phyloP scores from a whole-genome alignment of 2,329 filamentous ascomycete species.

The Fusarium sp. region DNA sequence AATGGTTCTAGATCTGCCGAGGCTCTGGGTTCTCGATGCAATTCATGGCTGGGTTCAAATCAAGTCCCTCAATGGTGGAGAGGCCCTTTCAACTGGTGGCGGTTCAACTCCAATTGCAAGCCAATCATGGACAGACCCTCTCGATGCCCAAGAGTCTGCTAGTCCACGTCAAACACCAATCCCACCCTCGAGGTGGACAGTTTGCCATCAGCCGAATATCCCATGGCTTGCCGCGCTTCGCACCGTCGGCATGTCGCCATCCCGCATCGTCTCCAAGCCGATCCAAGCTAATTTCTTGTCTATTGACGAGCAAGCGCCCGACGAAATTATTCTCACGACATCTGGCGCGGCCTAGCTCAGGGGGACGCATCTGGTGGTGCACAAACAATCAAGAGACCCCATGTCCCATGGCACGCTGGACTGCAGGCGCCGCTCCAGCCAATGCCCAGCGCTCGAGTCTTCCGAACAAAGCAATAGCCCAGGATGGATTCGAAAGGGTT shows the following conservation, averaged over 20 bases:
- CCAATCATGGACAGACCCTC: neutral
- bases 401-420: constrained; percentile 31
- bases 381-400: constrained; percentile 13
- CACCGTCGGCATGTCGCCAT: constrained; percentile 38
- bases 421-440: constrained; percentile 9
- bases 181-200: neutral
- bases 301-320: constrained; percentile 31
- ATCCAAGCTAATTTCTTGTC: constrained; percentile 31
- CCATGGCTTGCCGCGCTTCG: constrained; percentile 32
- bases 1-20: constrained; percentile 36
- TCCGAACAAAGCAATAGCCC: neutral
- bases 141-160: neutral
- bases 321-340: constrained; percentile 30
- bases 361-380: constrained; percentile 27
- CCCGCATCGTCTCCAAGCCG: constrained; percentile 24
- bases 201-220: neutral
- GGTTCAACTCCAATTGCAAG: neutral
- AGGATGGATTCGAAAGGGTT: neutral
- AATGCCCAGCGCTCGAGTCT: constrained; percentile 2
- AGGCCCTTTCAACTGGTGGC: neutral
- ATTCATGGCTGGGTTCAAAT: neutral
- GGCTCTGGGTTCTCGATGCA: constrained; percentile 16
- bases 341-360: constrained; percentile 33
- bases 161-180: constrained; percentile 17
- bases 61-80: constrained; percentile 1